Conservation (phyloP, 495 filamentous ascomycete species). For the Penicillium longicatenatum region DNA sequence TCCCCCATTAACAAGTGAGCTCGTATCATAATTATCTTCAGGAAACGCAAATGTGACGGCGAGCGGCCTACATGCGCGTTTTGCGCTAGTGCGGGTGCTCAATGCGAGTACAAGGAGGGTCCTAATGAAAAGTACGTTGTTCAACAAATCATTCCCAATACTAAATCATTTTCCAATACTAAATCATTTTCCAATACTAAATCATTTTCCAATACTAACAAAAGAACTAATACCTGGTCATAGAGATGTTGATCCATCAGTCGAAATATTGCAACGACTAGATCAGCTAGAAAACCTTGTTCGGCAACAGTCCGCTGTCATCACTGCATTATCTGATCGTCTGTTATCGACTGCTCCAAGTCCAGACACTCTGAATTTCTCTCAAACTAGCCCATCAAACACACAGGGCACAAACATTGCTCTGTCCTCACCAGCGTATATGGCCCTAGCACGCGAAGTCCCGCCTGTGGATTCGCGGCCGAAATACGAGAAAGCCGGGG, state of each 20-base stretch:
- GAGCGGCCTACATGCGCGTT: conserved; percentile 22
- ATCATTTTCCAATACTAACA: too few species aligned
- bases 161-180: too few species aligned
- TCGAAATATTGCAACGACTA: conserved; percentile 8
- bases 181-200: too few species aligned
- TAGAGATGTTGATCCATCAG: background rate
- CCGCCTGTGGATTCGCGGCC: background rate
- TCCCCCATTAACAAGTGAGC: background rate
- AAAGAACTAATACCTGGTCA: too few species aligned
- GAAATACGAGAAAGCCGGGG: conserved; percentile 7
- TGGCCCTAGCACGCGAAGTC: background rate
- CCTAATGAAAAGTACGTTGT: conserved; percentile 16
- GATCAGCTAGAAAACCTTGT: conserved; percentile 12
- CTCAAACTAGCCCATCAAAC: background rate
- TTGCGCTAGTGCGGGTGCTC: conserved; percentile 19
- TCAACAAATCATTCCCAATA: background rate
- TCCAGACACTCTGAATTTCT: background rate
- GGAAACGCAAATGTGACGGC: conserved; percentile 27
- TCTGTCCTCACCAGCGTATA: background rate
- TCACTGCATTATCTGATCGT: conserved; percentile 12
- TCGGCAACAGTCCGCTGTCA: conserved; percentile 11
- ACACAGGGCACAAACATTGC: background rate
- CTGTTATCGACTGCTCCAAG: conserved; percentile 2
- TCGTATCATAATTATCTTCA: background rate
- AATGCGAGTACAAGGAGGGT: conserved; percentile 25